Evolutionary conservation across 306 rosid species (phyloP), one percentile per base, ranked within the genome.

Genomic region (Vigna radiata): DNA sequence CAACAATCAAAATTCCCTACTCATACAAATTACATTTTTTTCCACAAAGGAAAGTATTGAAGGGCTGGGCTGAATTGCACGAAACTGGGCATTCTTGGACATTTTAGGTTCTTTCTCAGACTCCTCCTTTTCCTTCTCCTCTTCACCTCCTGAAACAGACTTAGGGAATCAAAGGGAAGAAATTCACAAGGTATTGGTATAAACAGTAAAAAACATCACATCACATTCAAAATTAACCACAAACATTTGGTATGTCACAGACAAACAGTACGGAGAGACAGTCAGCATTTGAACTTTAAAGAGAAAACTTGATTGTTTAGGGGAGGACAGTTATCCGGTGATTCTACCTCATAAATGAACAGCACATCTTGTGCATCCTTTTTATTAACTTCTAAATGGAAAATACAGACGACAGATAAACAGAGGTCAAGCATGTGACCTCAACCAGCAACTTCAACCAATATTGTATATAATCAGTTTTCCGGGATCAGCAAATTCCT

Each of bases 1-100:
- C 62, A 72, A 23, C 67, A 48, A 85, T 81, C 37, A 82, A 69
- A 67, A 88, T 71, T 61, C 81, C 76, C n/a, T 36, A 68, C 72
- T 77, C 84, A 77, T 83, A 66, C 80, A 90, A 83, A 85, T 89
- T 95, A 95, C 98, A 88, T 95, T 95, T 75, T 95, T 91, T 81
- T 95, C 96, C 80, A 95, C 97, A 63, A 83, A 92, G 47, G 97
- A 85, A 46, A 92, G 91, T 87, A 95, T 85, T 47, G 95, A 88
- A 70, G 97, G 87, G 85, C 92, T 89, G 23, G 98, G 98, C 73
- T 88, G 90, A 78, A 95, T 95, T 69, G 93, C 97, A 63, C 98
- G 91, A 62, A 95, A 92, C 55, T 89, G 89, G 7, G 98, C 96
- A 82, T 88, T 95, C 86, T 71, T 82, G 46, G 98, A 92, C 74